Conservation (phyloP, 1,284 basidiomycete genomes). For the Baeospora myosura region DNA sequence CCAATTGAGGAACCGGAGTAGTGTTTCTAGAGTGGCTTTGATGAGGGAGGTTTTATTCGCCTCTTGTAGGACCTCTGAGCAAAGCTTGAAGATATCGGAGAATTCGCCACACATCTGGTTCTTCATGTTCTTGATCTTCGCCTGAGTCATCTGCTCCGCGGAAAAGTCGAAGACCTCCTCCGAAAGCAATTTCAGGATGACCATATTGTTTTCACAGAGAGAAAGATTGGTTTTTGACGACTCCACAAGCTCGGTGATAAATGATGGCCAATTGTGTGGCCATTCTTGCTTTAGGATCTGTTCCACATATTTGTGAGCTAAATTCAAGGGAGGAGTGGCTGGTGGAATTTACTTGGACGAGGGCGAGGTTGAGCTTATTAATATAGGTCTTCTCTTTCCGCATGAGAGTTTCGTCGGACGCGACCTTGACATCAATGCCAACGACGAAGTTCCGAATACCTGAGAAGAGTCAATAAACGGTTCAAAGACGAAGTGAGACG, state of each 20-base stretch:
- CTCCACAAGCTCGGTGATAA: constrained; percentile 96
- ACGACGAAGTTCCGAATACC: constrained; percentile 98
- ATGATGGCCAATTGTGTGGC: constrained; percentile 99
- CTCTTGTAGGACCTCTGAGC: constrained; percentile 93
- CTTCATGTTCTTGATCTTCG: constrained; percentile 96
- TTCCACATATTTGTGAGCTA: constrained; percentile 12
- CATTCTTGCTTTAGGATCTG: constrained; percentile 99
- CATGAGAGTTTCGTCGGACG: constrained; percentile 82
- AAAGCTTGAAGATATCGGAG: constrained; percentile 92
- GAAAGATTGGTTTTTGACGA: constrained; percentile 95
- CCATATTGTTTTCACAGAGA: constrained; percentile 99
- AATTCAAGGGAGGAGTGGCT: background rate
- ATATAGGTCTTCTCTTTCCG: constrained; percentile 92
- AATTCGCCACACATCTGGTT: constrained; percentile 98
- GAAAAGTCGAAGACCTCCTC: constrained; percentile 99
- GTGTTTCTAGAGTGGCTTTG: constrained; percentile 92
- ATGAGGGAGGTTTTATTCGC: constrained; percentile 96
- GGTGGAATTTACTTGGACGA: constrained; percentile 71
- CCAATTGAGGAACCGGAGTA: constrained; percentile 97
- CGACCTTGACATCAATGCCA: constrained; percentile 86
- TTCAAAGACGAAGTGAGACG: constrained; percentile 7
- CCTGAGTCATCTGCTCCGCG: constrained; percentile 97
- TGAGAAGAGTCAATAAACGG: constrained; percentile 23
- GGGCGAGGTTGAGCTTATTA: constrained; percentile 94
- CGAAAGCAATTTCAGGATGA: constrained; percentile 93